Evolutionary conservation across 164 flowering plant species (phyloP).

Genomic region (Stephania cephalantha): DNA sequence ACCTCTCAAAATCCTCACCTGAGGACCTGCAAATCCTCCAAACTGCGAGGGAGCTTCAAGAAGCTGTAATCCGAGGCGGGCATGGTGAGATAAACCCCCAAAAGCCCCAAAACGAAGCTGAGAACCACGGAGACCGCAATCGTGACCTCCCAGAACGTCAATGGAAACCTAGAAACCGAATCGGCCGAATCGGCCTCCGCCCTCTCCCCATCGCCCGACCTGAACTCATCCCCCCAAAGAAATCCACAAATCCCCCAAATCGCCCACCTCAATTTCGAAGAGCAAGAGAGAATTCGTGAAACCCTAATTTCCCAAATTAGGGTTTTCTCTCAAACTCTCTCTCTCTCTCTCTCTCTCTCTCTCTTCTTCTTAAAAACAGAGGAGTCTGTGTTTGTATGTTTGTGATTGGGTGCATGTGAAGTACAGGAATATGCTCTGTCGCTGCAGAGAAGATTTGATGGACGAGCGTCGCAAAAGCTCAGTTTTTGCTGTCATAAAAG

Average conservation of each 20-base stretch:
- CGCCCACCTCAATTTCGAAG: not conserved
- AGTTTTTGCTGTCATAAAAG: too few species aligned
- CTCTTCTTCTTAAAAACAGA: not conserved
- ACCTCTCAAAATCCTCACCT: conserved; percentile 33
- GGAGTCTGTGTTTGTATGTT: too few species aligned
- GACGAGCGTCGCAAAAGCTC: not conserved
- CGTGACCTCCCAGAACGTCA: conserved; percentile 55
- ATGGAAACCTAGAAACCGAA: conserved; percentile 4
- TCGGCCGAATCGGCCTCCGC: not conserved
- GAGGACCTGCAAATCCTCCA: conserved; percentile 80
- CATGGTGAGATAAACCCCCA: conserved; percentile 71
- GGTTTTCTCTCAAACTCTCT: not conserved
- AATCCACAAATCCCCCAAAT: not conserved
- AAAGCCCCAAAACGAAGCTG: conserved; percentile 51
- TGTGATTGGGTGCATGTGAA: not conserved
- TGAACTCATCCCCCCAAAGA: not conserved
- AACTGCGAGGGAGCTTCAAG: conserved; percentile 78
- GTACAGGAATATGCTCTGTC: conserved; percentile 8
- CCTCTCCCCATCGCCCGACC: not conserved
- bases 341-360: not conserved
- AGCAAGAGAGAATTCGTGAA: not conserved
- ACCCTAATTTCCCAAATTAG: not conserved
- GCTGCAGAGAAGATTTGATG: not conserved
- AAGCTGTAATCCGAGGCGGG: conserved; percentile 92
- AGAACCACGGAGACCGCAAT: conserved; percentile 51